A percentile compares a stretch with the other conserved stretches of the same genome.
Evolutionary conservation across 2,329 filamentous ascomycete genomes (phyloP).

Genomic region (Xylariaceae sp.): DNA sequence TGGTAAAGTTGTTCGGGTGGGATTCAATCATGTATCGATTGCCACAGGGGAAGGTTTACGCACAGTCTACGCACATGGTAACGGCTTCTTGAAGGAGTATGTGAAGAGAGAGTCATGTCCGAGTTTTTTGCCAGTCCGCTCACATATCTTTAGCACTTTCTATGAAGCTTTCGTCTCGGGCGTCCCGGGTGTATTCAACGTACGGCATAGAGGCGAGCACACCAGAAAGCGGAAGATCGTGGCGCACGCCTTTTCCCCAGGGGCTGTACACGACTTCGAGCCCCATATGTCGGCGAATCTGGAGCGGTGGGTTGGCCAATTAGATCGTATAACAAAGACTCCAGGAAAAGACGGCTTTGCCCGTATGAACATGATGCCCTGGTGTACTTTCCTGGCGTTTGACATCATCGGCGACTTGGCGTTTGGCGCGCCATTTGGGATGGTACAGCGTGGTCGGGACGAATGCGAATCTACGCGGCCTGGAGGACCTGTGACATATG

Average conservation of each 20-base stretch:
- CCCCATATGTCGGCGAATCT: conserved; percentile 24
- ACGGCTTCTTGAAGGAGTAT: conserved; percentile 26
- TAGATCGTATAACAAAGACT: conserved; percentile 13
- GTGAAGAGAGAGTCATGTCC: background rate
- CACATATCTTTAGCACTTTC: conserved; percentile 10
- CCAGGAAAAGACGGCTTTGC: conserved; percentile 13
- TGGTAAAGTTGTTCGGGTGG: conserved; percentile 22
- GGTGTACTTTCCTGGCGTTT: conserved; percentile 24
- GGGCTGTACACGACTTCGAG: conserved; percentile 25
- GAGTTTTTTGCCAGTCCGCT: background rate
- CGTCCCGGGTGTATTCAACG: conserved; percentile 20
- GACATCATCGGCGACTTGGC: conserved; percentile 25
- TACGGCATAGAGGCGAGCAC: conserved; percentile 20
- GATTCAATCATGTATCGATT: conserved; percentile 25
- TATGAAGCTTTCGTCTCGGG: conserved; percentile 23
- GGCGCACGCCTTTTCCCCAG: conserved; percentile 23
- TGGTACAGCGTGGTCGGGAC: conserved; percentile 22
- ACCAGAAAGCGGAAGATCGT: conserved; percentile 24
- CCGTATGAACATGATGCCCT: conserved; percentile 19
- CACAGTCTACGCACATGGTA: conserved; percentile 19
- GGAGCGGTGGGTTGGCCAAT: conserved; percentile 18
- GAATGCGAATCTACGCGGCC: conserved; percentile 16
- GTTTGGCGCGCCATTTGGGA: conserved; percentile 23
- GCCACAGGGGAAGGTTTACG: conserved; percentile 22
- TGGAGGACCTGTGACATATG: conserved; percentile 10